phyloP scores from a whole-genome alignment of 2,329 filamentous ascomycete species.

The Xylariaceae sp. region DNA sequence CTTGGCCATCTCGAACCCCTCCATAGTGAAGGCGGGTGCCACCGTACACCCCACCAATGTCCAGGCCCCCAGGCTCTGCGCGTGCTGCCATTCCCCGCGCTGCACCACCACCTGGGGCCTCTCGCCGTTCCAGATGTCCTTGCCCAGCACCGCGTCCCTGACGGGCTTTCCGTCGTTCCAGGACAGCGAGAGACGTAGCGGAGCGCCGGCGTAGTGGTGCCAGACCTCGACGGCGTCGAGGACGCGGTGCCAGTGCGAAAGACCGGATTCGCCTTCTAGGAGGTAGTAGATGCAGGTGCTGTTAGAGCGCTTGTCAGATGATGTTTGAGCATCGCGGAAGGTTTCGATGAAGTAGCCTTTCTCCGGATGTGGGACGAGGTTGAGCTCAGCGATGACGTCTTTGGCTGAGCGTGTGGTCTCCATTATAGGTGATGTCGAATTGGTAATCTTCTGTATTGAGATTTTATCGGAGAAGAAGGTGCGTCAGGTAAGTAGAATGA shows the following conservation, averaged over 20 bases:
- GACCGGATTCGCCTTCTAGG: slow-evolving; percentile 45
- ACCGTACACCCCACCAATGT: slow-evolving; percentile 47
- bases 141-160: slow-evolving; percentile 43
- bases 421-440: slow-evolving; percentile 1
- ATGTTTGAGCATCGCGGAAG: slow-evolving; percentile 43
- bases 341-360: slow-evolving; percentile 54
- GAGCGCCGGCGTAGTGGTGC: slow-evolving; percentile 58
- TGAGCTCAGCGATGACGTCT: slow-evolving; percentile 47
- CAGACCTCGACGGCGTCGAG: slow-evolving; percentile 51
- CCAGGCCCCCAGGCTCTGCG: slow-evolving; percentile 48
- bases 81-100: slow-evolving; percentile 50
- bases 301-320: slow-evolving; percentile 38
- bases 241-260: slow-evolving; percentile 55
- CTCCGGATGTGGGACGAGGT: slow-evolving; percentile 48
- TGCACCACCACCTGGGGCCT: slow-evolving; percentile 47
- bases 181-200: slow-evolving; percentile 48
- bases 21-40: slow-evolving; percentile 31
- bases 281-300: slow-evolving; percentile 58
- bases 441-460: too few species aligned
- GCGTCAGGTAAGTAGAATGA: too few species aligned
- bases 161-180: slow-evolving; percentile 45
- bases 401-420: slow-evolving; percentile 40
- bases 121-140: slow-evolving; percentile 43
- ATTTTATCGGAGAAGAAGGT: too few species aligned
- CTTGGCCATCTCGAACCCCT: slow-evolving; percentile 33